phyloP scores from a whole-genome alignment of 306 rosid genomes.

The Cicer bijugum region DNA sequence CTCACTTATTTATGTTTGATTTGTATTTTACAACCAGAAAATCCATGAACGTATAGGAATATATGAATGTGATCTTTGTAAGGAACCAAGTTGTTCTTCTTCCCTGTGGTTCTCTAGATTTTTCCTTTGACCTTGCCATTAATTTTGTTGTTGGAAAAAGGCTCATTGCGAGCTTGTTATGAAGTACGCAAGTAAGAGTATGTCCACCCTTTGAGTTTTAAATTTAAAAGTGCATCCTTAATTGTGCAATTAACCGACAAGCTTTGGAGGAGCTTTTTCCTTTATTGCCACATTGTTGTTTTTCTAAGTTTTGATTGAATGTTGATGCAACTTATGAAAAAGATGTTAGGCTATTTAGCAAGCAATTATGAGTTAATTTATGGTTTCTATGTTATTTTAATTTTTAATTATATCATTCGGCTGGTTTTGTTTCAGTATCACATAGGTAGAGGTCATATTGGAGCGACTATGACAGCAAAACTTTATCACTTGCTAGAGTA shows the following conservation, averaged over 20 bases:
- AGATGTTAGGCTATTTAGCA: conserved; percentile 7
- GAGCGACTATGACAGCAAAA: conserved; percentile 77
- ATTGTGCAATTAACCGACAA: background rate
- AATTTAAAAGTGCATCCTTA: background rate
- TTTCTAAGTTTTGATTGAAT: conserved; percentile 10
- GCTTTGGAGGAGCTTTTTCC: background rate
- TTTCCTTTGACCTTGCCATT: conserved; percentile 15
- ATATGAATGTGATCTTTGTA: background rate
- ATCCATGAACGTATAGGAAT: background rate
- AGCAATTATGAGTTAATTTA: background rate
- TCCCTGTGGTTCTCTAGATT: background rate
- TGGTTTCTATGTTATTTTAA: background rate
- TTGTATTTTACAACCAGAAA: background rate
- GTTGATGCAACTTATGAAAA: background rate
- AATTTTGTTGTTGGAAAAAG: conserved; percentile 4
- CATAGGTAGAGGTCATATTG: conserved; percentile 89
- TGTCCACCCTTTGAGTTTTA: too few species aligned
- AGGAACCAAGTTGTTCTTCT: background rate
- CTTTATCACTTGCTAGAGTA: conserved; percentile 80
- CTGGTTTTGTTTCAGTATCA: conserved; percentile 63
- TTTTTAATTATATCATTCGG: conserved; percentile 8
- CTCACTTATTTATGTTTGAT: background rate
- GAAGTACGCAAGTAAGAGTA: background rate
- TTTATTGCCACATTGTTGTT: background rate
- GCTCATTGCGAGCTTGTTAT: background rate